Evolutionary conservation across 164 flowering plant genomes (phyloP).

Genomic region (Taxillus chinensis): DNA sequence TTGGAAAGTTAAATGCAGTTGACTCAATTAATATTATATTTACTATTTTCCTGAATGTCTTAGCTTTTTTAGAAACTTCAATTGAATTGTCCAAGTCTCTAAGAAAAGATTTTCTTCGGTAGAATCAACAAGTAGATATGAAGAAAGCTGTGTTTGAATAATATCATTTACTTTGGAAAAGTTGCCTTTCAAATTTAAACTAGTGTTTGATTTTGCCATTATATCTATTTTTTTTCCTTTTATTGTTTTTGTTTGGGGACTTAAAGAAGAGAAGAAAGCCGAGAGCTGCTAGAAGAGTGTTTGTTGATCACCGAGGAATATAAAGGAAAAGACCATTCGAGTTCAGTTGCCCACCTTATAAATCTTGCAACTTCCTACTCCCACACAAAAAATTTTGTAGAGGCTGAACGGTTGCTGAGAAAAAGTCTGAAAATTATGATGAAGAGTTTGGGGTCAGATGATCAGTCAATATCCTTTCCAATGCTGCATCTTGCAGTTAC

Average conservation of each 20-base stretch:
- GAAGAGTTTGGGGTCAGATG: constrained; percentile 38
- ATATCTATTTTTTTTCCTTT: too few relatives aligned
- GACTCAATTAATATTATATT: background rate
- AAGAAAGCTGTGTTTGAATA: too few relatives aligned
- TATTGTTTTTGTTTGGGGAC: too few relatives aligned
- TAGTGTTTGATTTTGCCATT: too few relatives aligned
- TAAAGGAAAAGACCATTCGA: constrained; percentile 67
- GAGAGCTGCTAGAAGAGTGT: constrained; percentile 71
- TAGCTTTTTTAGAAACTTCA: too few relatives aligned
- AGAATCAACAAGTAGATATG: too few relatives aligned
- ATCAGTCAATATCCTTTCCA: constrained; percentile 64
- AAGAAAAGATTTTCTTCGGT: too few relatives aligned
- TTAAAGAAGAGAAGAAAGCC: constrained; percentile 65
- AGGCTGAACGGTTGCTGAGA: constrained; percentile 82
- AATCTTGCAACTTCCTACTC: constrained; percentile 86
- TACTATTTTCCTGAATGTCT: background rate
- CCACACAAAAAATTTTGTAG: constrained; percentile 58
- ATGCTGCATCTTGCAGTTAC: constrained; percentile 80
- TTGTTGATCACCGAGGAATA: constrained; percentile 53
- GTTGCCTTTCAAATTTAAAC: too few relatives aligned
- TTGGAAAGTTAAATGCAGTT: background rate
- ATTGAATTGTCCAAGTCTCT: too few relatives aligned
- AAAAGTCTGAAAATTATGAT: constrained; percentile 49
- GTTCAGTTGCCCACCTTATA: constrained; percentile 54
- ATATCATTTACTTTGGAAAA: too few relatives aligned